These are phyloP conservation scores for Colletotrichum chrysophilum DNA, from an alignment of 2,329 filamentous ascomycete genomes.

Conservation along the genomic window DNA sequence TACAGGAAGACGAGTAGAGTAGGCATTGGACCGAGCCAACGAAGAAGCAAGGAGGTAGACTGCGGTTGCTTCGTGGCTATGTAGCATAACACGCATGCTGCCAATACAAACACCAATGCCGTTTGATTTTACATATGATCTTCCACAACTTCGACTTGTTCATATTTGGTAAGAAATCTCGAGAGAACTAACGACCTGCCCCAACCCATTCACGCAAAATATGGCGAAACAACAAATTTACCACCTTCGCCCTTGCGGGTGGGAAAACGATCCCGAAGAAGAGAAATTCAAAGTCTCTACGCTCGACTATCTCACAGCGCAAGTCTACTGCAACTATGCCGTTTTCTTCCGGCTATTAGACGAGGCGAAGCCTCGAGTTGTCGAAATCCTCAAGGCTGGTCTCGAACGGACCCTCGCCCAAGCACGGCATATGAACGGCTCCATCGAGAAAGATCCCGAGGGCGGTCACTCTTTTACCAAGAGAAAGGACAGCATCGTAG, in stretches of 20 bases:
- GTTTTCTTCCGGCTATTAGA: slow-evolving; percentile 43
- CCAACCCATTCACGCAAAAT: fast-evolving
- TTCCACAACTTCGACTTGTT: fast-evolving
- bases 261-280: slow-evolving; percentile 40
- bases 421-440: slow-evolving; percentile 39
- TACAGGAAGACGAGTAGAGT: not conserved
- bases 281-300: slow-evolving; percentile 41
- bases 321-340: slow-evolving; percentile 41
- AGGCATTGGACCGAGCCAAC: not conserved
- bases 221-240: slow-evolving; percentile 34
- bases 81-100: not conserved
- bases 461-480: slow-evolving; percentile 43
- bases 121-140: not conserved
- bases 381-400: slow-evolving; percentile 33
- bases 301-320: slow-evolving; percentile 38
- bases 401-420: slow-evolving; percentile 42
- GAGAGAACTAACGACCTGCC: fast-evolving
- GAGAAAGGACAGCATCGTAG: slow-evolving; percentile 35
- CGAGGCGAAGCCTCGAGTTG: slow-evolving; percentile 16
- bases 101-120: not conserved
- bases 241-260: slow-evolving; percentile 36
- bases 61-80: not conserved
- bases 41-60: not conserved
- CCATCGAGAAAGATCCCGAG: slow-evolving; percentile 40
- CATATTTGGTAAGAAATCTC: not conserved